Percentiles rank a stretch among this genome's conserved stretches.
These are phyloP conservation scores for Colletotrichum sidae DNA, from an alignment of 2,329 filamentous ascomycete genomes.

Conservation along the genomic window DNA sequence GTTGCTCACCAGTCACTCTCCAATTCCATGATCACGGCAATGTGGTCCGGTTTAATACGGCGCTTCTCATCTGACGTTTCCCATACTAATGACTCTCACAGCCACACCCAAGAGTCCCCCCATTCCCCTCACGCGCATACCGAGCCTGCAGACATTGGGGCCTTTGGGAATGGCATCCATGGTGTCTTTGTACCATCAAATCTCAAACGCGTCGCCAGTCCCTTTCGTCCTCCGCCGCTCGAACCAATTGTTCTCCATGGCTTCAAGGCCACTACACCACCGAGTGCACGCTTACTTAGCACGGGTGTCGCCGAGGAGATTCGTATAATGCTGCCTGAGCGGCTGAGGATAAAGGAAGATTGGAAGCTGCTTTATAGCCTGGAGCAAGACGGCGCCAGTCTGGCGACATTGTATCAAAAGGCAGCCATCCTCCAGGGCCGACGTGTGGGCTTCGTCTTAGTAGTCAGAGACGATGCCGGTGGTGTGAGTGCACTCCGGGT, in stretches of 20 bases:
- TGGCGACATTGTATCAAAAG: slow-evolving; percentile 87
- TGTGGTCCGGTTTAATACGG: slow-evolving; percentile 74
- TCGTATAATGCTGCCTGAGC: slow-evolving; percentile 84
- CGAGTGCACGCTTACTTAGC: slow-evolving; percentile 75
- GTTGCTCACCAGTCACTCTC: slow-evolving; percentile 44
- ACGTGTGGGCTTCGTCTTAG: slow-evolving; percentile 89
- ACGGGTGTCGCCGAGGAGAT: slow-evolving; percentile 90
- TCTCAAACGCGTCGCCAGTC: slow-evolving; percentile 73
- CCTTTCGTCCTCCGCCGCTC: slow-evolving; percentile 88
- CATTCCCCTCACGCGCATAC: slow-evolving; percentile 43
- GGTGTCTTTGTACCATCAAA: slow-evolving; percentile 69
- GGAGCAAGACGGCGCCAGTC: slow-evolving; percentile 89
- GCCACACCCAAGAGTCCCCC: slow-evolving; percentile 38
- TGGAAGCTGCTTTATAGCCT: slow-evolving; percentile 92
- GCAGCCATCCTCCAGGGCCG: slow-evolving; percentile 74
- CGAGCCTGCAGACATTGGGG: slow-evolving; percentile 32
- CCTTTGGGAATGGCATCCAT: slow-evolving; percentile 60
- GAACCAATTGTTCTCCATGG: slow-evolving; percentile 81
- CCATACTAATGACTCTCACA: slow-evolving; percentile 41
- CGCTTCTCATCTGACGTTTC: slow-evolving; percentile 68
- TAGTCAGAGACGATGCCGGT: slow-evolving; percentile 81
- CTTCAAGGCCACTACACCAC: slow-evolving; percentile 69
- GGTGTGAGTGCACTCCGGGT: slow-evolving; percentile 66
- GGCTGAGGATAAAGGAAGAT: slow-evolving; percentile 86
- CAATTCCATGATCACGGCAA: slow-evolving; percentile 48